Conservation (phyloP, 768 basidiomycete genomes). For the Amanita pseudoporphyria region DNA sequence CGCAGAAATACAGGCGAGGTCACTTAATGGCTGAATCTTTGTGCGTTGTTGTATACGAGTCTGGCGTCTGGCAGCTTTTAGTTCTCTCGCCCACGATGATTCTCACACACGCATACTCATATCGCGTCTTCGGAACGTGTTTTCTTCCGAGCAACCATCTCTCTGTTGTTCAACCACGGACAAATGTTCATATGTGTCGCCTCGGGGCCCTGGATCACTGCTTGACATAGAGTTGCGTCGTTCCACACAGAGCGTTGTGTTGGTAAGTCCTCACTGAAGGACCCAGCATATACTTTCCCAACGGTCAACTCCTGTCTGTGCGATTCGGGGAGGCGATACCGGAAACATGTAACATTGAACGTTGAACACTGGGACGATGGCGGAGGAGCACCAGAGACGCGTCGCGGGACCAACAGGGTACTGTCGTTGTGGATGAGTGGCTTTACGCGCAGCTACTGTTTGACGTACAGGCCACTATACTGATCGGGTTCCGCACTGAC, state of each 20-base stretch:
- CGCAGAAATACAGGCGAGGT: neutral
- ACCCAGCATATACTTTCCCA: neutral
- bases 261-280: slow-evolving; percentile 10
- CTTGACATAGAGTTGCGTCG: slow-evolving; percentile 13
- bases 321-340: slow-evolving; percentile 36
- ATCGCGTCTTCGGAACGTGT: slow-evolving; percentile 49
- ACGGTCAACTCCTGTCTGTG: neutral
- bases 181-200: slow-evolving; percentile 39
- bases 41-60: neutral
- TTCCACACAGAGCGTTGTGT: slow-evolving; percentile 20
- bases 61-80: slow-evolving; percentile 3
- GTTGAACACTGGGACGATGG: slow-evolving; percentile 12
- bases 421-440: slow-evolving; percentile 26
- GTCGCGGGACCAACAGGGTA: slow-evolving; percentile 30
- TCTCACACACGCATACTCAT: slow-evolving; percentile 19
- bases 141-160: slow-evolving; percentile 14
- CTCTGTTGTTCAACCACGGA: slow-evolving; percentile 21
- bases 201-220: slow-evolving; percentile 38
- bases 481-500: slow-evolving; percentile 17
- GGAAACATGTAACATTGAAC: slow-evolving; percentile 34
- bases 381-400: slow-evolving; percentile 36
- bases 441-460: slow-evolving; percentile 23
- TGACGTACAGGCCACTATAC: slow-evolving; percentile 6
- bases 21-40: slow-evolving; percentile 1
- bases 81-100: slow-evolving; percentile 27